Base-by-base conservation (phyloP, 2,329 filamentous ascomycete species). In the Epichloe coenophiala region DNA sequence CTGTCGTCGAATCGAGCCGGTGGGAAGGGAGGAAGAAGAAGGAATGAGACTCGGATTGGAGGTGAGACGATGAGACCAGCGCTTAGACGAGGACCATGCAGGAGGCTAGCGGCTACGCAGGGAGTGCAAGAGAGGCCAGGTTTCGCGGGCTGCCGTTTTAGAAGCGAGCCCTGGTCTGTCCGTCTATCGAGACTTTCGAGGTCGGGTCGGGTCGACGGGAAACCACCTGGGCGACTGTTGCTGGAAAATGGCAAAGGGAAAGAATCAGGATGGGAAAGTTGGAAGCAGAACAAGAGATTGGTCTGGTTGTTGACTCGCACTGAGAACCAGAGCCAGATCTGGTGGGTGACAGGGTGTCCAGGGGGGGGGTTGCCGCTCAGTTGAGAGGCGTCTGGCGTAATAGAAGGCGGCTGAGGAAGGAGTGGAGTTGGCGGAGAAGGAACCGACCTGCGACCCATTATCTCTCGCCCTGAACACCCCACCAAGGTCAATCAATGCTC, bases 41-140 rank as follows among this genome's bases (percentile, higher is more conserved):
- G 58, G 57, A 59, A 59, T 57, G 55, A 51, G 53, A 56, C 47
- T 52, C 49, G 54, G 51, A 49, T 50, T 47, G 17, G 49, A 56
- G 43, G 55, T 57, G 54, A 59, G 53, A 59, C 58, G 57, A 42
- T 19, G 45, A 50, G 51, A 45, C 55, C 43, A 48, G 54, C 55
- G 55, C 50, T 51, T 53, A 54, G 51, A 54, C 40, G 48, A 51
- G 45, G 52, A 49, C 49, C 53, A 53, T 52, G 51, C 43, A 55
- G 53, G 54, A 51, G 52, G 49, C 53, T 50, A 51, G 53, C 49
- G 48, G 41, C 48, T 43, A 45, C 21, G 40, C 33, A 41, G 42
- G 37, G 27, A 38, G 51, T 38, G 42, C 35, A 35, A 36, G 33
- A 43, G 38, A 23, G 45, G 52, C 35, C 47, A 42, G 21, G 21